Evolutionary conservation across 192 early-diverging fungal species (phyloP).

Genomic region (Backusella australiensis): DNA sequence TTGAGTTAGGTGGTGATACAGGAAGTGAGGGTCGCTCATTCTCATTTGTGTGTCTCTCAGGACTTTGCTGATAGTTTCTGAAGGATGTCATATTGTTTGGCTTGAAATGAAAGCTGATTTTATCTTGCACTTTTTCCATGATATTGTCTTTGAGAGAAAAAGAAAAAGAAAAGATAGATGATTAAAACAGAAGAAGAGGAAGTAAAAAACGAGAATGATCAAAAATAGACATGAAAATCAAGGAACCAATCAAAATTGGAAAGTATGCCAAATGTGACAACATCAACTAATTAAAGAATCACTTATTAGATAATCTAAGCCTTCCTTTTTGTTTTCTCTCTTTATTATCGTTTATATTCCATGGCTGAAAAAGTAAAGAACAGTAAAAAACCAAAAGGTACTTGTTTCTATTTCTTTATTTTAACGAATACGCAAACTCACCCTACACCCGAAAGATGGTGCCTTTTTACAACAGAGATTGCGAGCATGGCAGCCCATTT

Average conservation of each 20-base stretch:
- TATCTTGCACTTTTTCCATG: not conserved
- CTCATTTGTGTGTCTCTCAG: not conserved
- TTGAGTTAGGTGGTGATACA: not conserved
- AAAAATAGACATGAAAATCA: not conserved
- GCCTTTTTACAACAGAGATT: conserved; percentile 96
- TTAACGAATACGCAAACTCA: no score
- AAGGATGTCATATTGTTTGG: not conserved
- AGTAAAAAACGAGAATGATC: not conserved
- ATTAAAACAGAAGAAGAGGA: not conserved
- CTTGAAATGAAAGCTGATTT: not conserved
- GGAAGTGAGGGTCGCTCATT: not conserved
- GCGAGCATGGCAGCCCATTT: conserved; percentile 94
- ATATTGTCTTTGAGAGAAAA: no score
- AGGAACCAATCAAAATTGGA: not conserved
- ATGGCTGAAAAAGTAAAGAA: conserved; percentile 19
- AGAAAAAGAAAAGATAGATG: no score
- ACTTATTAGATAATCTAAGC: not conserved
- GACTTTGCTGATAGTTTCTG: not conserved
- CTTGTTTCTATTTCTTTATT: no score
- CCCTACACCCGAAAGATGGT: conserved; percentile 52
- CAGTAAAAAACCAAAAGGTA: conserved; percentile 16
- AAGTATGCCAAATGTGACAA: not conserved
- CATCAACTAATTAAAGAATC: not conserved
- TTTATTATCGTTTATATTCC: not conserved
- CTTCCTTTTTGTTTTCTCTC: not conserved